Evolutionary conservation across 805 yeast species (phyloP).

Genomic region (Cephaloascus albidus): DNA sequence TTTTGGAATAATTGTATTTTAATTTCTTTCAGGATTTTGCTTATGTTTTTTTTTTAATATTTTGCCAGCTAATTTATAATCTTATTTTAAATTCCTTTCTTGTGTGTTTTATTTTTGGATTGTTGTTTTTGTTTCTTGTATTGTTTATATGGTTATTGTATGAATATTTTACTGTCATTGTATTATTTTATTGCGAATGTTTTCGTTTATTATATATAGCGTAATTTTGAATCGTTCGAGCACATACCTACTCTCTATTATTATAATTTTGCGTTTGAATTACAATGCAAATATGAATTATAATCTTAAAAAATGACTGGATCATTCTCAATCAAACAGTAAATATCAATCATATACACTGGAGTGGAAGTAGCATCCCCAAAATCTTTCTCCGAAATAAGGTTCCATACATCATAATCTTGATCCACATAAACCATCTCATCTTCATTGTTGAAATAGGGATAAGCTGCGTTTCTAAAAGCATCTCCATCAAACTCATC

Average conservation of each 20-base stretch:
- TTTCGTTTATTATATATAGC: too few species aligned
- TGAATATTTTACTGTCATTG: too few species aligned
- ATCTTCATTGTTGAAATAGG: background rate
- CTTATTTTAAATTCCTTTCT: background rate
- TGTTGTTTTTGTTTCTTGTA: background rate
- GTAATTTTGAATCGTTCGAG: too few species aligned
- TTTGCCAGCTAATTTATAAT: background rate
- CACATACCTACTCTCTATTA: too few species aligned
- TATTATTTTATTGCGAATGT: too few species aligned
- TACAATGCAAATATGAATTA: too few species aligned
- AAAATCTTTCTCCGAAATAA: background rate
- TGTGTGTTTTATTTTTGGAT: background rate
- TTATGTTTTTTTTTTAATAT: too few species aligned
- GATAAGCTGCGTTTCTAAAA: background rate
- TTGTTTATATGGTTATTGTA: background rate
- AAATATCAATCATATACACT: background rate
- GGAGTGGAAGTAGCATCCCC: constrained; percentile 1
- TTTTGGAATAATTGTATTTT: background rate
- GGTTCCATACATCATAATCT: background rate
- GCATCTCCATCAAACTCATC: background rate
- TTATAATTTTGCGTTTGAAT: too few species aligned
- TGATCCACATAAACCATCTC: background rate
- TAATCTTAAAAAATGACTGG: too few species aligned
- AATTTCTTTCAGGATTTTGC: background rate
- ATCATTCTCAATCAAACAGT: background rate